Evolutionary conservation across 2,329 filamentous ascomycete genomes (phyloP).

Genomic region (Exophiala calicioides): DNA sequence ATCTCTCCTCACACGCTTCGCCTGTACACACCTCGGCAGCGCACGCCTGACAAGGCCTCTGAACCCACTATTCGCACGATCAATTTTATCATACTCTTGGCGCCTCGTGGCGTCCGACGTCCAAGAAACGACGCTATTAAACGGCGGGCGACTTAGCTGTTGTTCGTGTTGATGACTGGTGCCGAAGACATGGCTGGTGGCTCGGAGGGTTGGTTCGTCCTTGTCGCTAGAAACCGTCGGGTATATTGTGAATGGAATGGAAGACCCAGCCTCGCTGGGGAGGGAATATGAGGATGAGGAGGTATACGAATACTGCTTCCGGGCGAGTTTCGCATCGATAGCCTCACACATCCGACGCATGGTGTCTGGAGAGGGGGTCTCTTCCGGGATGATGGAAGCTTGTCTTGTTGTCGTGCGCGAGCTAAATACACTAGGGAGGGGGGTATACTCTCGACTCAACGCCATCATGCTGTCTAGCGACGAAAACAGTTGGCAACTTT

Average conservation of each 20-base stretch:
- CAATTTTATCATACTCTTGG: conserved; percentile 57
- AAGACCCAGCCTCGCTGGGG: not conserved
- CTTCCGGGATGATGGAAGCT: conserved; percentile 15
- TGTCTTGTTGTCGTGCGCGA: conserved; percentile 17
- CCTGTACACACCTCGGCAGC: conserved; percentile 44
- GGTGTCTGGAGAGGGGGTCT: not conserved
- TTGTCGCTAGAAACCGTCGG: not conserved
- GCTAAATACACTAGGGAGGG: conserved; percentile 16
- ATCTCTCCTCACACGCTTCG: conserved; percentile 36
- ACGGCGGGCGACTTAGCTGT: conserved; percentile 32
- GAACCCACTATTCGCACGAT: conserved; percentile 44
- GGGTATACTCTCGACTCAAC: conserved; percentile 17
- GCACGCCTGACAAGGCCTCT: conserved; percentile 45
- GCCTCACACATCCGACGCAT: conserved; percentile 4
- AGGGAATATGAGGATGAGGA: not conserved
- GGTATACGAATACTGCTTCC: not conserved
- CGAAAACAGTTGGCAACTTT: conserved; percentile 22
- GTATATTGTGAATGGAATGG: not conserved
- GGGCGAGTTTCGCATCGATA: conserved; percentile 14
- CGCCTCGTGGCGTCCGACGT: conserved; percentile 47
- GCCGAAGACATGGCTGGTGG: not conserved
- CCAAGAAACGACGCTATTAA: conserved; percentile 49
- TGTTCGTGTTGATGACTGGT: not conserved
- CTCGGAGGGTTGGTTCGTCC: not conserved
- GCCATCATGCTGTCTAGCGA: conserved; percentile 21